phyloP scores from a whole-genome alignment of 306 rosid species.

The Vigna hirtella region DNA sequence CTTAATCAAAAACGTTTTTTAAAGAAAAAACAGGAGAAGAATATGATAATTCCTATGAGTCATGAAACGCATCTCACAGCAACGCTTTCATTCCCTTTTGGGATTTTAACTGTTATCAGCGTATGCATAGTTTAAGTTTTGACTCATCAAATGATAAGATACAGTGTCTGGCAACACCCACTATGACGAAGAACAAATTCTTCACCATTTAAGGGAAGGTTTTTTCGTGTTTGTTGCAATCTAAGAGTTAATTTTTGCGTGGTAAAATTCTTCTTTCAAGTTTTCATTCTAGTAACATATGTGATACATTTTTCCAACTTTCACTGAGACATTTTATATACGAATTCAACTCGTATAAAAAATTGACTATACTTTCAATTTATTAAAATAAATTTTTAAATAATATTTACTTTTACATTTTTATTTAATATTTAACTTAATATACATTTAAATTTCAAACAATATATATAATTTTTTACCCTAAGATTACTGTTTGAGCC shows the following conservation, averaged over 20 bases:
- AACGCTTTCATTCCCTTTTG: not conserved
- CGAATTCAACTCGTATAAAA: no score
- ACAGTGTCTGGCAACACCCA: not conserved
- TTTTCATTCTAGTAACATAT: no score
- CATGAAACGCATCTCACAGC: not conserved
- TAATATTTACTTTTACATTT: no score
- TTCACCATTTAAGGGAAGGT: conserved; percentile 52
- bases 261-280: no score
- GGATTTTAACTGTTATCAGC: conserved; percentile 1
- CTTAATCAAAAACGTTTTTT: no score
- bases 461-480: not conserved
- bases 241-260: conserved; percentile 35
- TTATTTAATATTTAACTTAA: no score
- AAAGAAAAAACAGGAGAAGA: no score
- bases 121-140: not conserved
- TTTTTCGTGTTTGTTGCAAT: conserved; percentile 65
- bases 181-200: not conserved
- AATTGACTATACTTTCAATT: no score
- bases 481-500: not conserved
- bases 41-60: not conserved
- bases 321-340: no score
- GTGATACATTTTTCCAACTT: no score
- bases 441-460: no score
- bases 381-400: no score
- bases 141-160: not conserved